These are phyloP conservation scores for Alternaria tenuissima DNA, from an alignment of 2,329 filamentous ascomycete genomes.

Conservation along the genomic window DNA sequence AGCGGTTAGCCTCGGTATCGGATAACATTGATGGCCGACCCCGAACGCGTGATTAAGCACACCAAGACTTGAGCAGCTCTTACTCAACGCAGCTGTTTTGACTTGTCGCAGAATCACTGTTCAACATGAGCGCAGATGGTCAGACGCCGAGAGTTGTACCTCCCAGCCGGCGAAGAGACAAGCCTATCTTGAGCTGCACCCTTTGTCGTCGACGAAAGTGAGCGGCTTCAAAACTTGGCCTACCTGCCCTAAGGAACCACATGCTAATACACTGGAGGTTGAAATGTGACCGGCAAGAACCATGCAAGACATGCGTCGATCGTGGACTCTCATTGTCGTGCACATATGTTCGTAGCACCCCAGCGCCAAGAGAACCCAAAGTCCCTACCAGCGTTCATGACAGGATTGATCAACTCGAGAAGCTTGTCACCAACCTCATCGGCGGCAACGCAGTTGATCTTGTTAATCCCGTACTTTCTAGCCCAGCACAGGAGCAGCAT, in stretches of 20 bases:
- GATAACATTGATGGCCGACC: not conserved
- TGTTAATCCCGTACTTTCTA: slow-evolving; percentile 6
- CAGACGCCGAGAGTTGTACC: slow-evolving; percentile 33
- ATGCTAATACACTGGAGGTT: slow-evolving; percentile 24
- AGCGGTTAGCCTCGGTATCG: slow-evolving; percentile 4
- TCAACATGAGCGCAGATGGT: slow-evolving; percentile 29
- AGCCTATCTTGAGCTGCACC: slow-evolving; percentile 42
- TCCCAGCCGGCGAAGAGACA: slow-evolving; percentile 41
- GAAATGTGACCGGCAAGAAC: slow-evolving; percentile 50
- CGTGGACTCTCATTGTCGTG: slow-evolving; percentile 48
- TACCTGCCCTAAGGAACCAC: not conserved
- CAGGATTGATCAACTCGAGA: slow-evolving; percentile 49
- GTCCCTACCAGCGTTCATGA: slow-evolving; percentile 45
- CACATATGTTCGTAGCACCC: slow-evolving; percentile 36
- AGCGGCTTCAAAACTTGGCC: slow-evolving; percentile 6
- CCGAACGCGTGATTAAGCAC: not conserved
- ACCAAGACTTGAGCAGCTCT: not conserved
- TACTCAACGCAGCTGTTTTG: not conserved
- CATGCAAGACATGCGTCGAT: slow-evolving; percentile 48
- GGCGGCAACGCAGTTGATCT: slow-evolving; percentile 27
- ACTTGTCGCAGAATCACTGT: not conserved
- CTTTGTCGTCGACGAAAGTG: slow-evolving; percentile 41
- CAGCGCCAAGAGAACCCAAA: slow-evolving; percentile 32
- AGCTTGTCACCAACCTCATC: slow-evolving; percentile 48
- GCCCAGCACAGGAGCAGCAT: slow-evolving; percentile 13